phyloP scores from a whole-genome alignment of 1,139 yeast genomes.

The Yueomyces sp. region DNA sequence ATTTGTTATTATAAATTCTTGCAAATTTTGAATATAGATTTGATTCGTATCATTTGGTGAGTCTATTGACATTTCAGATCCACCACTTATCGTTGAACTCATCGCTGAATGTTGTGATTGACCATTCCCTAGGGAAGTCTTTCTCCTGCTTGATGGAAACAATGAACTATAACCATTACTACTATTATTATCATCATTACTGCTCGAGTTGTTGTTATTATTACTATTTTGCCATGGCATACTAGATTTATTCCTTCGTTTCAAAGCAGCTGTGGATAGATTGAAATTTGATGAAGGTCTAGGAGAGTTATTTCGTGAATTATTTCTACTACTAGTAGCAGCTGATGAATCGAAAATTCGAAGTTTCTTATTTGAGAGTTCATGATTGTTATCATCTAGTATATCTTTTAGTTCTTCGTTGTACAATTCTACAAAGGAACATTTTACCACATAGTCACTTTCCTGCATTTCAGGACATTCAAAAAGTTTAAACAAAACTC shows the following conservation, averaged over 20 bases:
- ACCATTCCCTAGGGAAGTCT: background rate
- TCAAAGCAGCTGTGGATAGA: slow-evolving; percentile 1
- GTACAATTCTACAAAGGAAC: slow-evolving; percentile 63
- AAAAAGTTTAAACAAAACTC: slow-evolving; percentile 46
- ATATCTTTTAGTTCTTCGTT: slow-evolving; percentile 62
- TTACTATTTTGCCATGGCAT: background rate
- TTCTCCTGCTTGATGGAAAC: background rate
- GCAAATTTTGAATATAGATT: slow-evolving; percentile 41
- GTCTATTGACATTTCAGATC: slow-evolving; percentile 1
- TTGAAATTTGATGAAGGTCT: slow-evolving; percentile 6
- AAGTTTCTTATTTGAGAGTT: slow-evolving; percentile 24
- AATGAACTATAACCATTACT: background rate
- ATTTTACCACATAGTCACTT: slow-evolving; percentile 36
- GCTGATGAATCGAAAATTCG: slow-evolving; percentile 38
- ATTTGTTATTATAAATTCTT: slow-evolving; percentile 40
- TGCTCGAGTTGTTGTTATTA: background rate
- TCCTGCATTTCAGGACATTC: slow-evolving; percentile 16
- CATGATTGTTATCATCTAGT: slow-evolving; percentile 28
- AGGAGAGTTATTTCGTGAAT: slow-evolving; percentile 11
- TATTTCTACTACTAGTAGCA: slow-evolving; percentile 7
- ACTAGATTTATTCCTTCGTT: background rate
- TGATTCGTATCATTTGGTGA: slow-evolving; percentile 7
- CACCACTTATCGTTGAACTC: slow-evolving; percentile 1
- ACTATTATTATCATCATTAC: too few relatives aligned
- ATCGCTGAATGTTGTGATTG: background rate